Evolutionary conservation across 139 green algal genomes (phyloP).

Genomic region (Chlamydomonas sphaeroides): DNA sequence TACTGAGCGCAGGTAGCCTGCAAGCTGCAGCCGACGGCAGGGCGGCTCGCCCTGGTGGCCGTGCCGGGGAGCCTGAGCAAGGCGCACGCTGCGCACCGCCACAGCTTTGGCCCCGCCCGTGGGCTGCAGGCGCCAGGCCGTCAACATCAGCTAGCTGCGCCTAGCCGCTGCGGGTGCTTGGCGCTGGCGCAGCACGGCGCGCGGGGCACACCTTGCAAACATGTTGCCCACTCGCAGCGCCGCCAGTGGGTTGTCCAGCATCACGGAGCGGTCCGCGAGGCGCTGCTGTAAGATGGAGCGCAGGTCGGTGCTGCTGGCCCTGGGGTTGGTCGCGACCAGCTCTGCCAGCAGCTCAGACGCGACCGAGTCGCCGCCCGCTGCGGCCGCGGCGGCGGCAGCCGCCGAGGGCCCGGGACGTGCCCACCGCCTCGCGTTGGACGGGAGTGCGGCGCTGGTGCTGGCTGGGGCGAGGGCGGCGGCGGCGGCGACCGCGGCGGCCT

Average conservation of each 20-base stretch:
- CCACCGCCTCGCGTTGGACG: too few relatives aligned
- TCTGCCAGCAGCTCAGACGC: constrained; percentile 38
- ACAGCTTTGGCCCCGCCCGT: too few relatives aligned
- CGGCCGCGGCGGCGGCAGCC: neutral
- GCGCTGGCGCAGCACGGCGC: too few relatives aligned
- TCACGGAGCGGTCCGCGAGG: constrained; percentile 24
- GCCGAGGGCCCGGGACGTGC: too few relatives aligned
- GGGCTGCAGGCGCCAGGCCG: too few relatives aligned
- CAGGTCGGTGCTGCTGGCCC: constrained; percentile 10
- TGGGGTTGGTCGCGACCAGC: constrained; percentile 39
- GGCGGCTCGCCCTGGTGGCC: too few relatives aligned
- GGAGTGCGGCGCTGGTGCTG: neutral
- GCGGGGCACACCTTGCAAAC: constrained; percentile 3
- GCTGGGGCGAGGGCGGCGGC: neutral
- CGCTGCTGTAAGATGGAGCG: constrained; percentile 20
- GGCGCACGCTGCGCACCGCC: too few relatives aligned
- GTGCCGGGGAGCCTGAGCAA: too few relatives aligned
- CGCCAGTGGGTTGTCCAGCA: constrained; percentile 50
- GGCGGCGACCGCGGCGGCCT: neutral
- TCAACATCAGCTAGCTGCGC: neutral
- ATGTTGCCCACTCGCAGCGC: constrained; percentile 17
- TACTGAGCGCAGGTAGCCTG: too few relatives aligned
- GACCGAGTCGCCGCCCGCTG: neutral
- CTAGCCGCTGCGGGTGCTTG: too few relatives aligned
- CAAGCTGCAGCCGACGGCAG: too few relatives aligned